Base-by-base conservation (phyloP, 805 yeast genomes). In the Metschnikowia noctiluminum region DNA sequence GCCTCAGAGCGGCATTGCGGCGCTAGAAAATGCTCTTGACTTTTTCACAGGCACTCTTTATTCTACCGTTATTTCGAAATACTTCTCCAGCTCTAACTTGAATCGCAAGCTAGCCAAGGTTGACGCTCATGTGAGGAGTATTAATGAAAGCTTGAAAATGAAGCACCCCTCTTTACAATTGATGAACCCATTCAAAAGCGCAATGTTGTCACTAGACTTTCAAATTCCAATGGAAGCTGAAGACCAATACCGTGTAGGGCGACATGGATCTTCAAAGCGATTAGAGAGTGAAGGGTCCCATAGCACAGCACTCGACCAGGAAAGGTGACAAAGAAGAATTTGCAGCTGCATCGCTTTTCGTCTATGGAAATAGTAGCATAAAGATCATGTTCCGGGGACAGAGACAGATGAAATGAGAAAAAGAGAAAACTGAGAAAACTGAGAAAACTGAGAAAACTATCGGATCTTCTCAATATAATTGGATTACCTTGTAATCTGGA, bases 191-290 rank as follows among this genome's bases (percentile, higher is more conserved):
- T 58, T 76, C 43, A 60, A 70, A 44, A 69, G 78, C 30, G 89
- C 81, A 1, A 83, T 75, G 60, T 62, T 83, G 7, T 79, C 85
- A 62, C 62, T 79, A 54, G 88, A 83, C 59, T 73, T 81, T 51
- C 74, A 77, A 54, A 66, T 82, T 3, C 81, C 83, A 1, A 66
- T 55, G 42, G 32, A n/a, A 30, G 38, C 49, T 10, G 38, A 32
- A 10, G 31, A 13, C 15, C 28, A 11, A 11, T 38, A 13, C 4
- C 13, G 21, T 3, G 6, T 7, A n/a, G 38, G 32, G 35, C 6
- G 14, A 26, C 13, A 27, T 4, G 21, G 8, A 16, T 36, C 30
- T 16, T 41, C 41, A 5, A 15, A 11, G 27, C 41, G 14, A 12
- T 16, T 27, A 10, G 36, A 28, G 10, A 46, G 49, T 35, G 37